phyloP scores from a whole-genome alignment of 805 yeast species.

The Maudiozyma bulderi region DNA sequence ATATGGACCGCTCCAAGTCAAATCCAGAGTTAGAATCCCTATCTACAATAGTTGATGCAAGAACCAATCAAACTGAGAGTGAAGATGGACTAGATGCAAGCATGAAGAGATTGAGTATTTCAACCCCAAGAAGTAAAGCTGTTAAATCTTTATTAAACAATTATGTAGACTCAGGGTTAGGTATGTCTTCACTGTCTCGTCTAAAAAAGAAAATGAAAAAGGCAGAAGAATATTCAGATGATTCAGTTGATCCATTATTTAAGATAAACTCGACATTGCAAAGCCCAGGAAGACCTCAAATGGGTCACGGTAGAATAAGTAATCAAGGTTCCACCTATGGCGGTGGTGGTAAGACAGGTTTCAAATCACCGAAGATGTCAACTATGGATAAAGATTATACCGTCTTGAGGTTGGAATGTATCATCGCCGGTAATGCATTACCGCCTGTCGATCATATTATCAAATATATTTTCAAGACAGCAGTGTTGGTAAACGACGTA shows the following conservation, averaged over 20 bases:
- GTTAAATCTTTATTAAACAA: conserved; percentile 15
- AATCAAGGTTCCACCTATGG: neutral
- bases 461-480: conserved; percentile 51
- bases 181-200: conserved; percentile 22
- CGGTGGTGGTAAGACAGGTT: neutral
- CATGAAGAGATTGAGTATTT: neutral
- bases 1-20: neutral
- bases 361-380: conserved; percentile 7
- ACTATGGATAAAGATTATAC: conserved; percentile 7
- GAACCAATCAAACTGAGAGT: conserved; percentile 5
- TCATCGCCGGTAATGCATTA: conserved; percentile 46
- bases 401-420: conserved; percentile 43
- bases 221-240: conserved; percentile 16
- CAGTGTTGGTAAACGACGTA: conserved; percentile 53
- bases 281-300: conserved; percentile 5
- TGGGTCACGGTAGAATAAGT: neutral
- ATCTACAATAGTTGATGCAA: conserved; percentile 9
- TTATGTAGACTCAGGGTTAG: conserved; percentile 20
- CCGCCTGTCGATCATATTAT: conserved; percentile 48
- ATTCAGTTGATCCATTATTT: conserved; percentile 26
- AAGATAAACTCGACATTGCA: conserved; percentile 6
- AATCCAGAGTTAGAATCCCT: neutral
- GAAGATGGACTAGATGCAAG: conserved; percentile 6
- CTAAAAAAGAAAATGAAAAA: conserved; percentile 20
- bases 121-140: neutral